These are phyloP conservation scores for Raphanus sativus DNA, from an alignment of 345 rosid genomes.

Conservation along the genomic window DNA sequence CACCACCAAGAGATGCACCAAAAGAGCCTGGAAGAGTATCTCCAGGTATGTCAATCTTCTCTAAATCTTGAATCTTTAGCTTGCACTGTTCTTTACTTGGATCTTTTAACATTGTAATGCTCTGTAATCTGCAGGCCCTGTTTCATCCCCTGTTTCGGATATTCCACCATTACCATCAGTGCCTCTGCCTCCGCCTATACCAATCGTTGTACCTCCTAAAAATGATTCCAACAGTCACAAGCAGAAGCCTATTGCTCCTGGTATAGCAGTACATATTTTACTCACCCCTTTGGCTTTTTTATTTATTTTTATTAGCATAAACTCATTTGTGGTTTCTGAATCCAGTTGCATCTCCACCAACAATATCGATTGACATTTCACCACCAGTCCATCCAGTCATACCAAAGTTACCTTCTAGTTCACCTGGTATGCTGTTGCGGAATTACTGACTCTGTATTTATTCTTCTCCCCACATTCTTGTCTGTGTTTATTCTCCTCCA, in stretches of 20 bases:
- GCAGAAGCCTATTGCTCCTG: slow-evolving; percentile 29
- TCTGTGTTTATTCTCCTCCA: slow-evolving; percentile 5
- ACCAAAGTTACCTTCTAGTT: slow-evolving; percentile 34
- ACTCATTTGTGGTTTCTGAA: neutral
- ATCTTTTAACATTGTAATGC: slow-evolving; percentile 10
- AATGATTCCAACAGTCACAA: slow-evolving; percentile 29
- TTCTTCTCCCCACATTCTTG: neutral
- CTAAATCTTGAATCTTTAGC: too few species aligned
- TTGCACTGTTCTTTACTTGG: neutral
- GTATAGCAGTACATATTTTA: neutral
- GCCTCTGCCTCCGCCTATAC: slow-evolving; percentile 33
- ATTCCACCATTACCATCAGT: slow-evolving; percentile 37
- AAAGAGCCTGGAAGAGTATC: slow-evolving; percentile 27
- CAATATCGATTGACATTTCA: slow-evolving; percentile 14
- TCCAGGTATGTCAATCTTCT: slow-evolving; percentile 25
- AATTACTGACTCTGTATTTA: neutral
- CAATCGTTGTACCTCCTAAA: slow-evolving; percentile 26
- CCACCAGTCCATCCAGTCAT: slow-evolving; percentile 43
- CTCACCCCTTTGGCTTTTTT: neutral
- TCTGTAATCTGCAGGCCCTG: slow-evolving; percentile 32
- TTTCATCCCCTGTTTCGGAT: slow-evolving; percentile 25
- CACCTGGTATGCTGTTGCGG: slow-evolving; percentile 43
- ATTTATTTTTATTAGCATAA: neutral
- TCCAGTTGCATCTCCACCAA: slow-evolving; percentile 46
- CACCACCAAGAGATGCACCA: slow-evolving; percentile 35